These are phyloP conservation scores for Umbelopsis sp. DNA, from an alignment of 192 early-diverging fungal species.

Conservation along the genomic window DNA sequence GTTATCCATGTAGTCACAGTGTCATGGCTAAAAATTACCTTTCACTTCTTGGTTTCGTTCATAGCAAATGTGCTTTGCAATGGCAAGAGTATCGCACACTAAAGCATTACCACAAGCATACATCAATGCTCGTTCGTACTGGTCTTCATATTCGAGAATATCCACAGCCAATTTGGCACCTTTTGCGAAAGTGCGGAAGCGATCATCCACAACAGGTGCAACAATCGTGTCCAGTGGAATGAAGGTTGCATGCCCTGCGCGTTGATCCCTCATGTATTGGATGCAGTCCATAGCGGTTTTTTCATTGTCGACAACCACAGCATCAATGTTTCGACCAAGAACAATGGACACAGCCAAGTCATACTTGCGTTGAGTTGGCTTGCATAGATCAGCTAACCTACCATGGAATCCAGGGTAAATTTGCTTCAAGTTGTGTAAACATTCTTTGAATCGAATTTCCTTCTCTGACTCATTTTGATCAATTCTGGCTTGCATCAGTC, in stretches of 20 bases:
- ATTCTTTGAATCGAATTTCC: conserved; percentile 76
- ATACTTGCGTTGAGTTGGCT: conserved; percentile 92
- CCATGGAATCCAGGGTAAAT: conserved; percentile 92
- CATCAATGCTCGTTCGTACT: conserved; percentile 77
- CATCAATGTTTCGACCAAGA: conserved; percentile 90
- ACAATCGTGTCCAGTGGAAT: conserved; percentile 86
- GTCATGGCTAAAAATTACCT: conserved; percentile 37
- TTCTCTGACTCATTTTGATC: conserved; percentile 86
- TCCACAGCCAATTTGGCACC: conserved; percentile 94
- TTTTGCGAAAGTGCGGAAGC: conserved; percentile 71
- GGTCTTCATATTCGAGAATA: conserved; percentile 82
- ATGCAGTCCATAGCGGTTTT: conserved; percentile 96
- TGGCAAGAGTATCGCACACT: conserved; percentile 84
- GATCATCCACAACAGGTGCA: conserved; percentile 77
- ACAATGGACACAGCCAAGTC: conserved; percentile 83
- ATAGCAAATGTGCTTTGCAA: conserved; percentile 88
- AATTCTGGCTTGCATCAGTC: conserved; percentile 78
- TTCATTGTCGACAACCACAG: conserved; percentile 93
- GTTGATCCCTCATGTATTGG: conserved; percentile 90
- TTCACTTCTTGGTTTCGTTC: conserved; percentile 83
- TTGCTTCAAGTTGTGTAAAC: conserved; percentile 75
- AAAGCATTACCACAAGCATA: conserved; percentile 93
- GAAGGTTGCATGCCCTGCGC: conserved; percentile 90
- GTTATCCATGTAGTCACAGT: neutral
- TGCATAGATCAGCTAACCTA: conserved; percentile 85